Conservation (phyloP, 2,329 filamentous ascomycete species). For the Cadophora malorum region DNA sequence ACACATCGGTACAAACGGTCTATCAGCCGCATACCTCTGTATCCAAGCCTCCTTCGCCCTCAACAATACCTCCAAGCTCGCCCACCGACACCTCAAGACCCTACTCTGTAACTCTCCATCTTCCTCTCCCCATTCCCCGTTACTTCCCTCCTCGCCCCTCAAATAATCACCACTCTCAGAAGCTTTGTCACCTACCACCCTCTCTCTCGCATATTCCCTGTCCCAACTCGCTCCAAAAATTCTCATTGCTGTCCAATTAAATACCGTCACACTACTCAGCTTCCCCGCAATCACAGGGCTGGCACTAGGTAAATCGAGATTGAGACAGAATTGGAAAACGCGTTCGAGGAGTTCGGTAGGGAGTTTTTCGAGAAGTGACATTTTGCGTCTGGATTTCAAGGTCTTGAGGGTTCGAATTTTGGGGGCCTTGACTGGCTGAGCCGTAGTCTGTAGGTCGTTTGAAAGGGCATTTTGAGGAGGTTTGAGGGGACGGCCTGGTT, state of each 20-base stretch:
- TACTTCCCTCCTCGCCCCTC: not conserved
- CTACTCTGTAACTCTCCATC: slow-evolving; percentile 7
- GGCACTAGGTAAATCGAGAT: slow-evolving; percentile 40
- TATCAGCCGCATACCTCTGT: slow-evolving; percentile 26
- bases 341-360: slow-evolving; percentile 43
- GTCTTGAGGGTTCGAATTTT: slow-evolving; percentile 38
- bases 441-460: not conserved
- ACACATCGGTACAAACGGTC: slow-evolving; percentile 29
- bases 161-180: not conserved
- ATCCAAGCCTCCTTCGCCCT: slow-evolving; percentile 39
- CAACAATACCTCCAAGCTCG: slow-evolving; percentile 35
- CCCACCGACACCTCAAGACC: slow-evolving; percentile 43
- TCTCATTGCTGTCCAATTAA: slow-evolving; percentile 36
- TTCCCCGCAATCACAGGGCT: slow-evolving; percentile 43
- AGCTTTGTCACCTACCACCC: not conserved
- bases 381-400: slow-evolving; percentile 41
- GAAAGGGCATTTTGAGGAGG: not conserved
- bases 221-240: slow-evolving; percentile 43
- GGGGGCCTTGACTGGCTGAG: slow-evolving; percentile 7
- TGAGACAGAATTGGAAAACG: slow-evolving; percentile 42
- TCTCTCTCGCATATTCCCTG: slow-evolving; percentile 23
- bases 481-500: slow-evolving; percentile 21
- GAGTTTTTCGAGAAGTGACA: slow-evolving; percentile 42
- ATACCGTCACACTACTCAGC: slow-evolving; percentile 40
- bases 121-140: slow-evolving; percentile 25